These are phyloP conservation scores for Leptographium wingfieldii DNA, from an alignment of 2,329 filamentous ascomycete genomes.

Conservation along the genomic window DNA sequence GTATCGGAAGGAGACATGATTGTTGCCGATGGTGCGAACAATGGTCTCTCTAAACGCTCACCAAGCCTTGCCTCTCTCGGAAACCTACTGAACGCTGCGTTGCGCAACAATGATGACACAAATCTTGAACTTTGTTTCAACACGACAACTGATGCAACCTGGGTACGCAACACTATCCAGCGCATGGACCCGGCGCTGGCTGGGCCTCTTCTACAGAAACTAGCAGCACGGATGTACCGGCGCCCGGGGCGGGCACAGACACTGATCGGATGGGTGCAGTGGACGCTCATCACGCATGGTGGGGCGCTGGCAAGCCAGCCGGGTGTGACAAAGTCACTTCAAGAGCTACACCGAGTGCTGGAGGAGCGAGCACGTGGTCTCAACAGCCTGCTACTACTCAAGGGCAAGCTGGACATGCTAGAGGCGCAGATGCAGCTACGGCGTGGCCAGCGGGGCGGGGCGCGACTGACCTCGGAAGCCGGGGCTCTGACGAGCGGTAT, in stretches of 20 bases:
- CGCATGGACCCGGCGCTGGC: conserved; percentile 78
- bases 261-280: conserved; percentile 91
- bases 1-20: background rate
- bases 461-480: conserved; percentile 16
- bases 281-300: conserved; percentile 84
- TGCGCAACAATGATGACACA: conserved; percentile 80
- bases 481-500: background rate
- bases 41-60: conserved; percentile 13
- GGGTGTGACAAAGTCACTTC: conserved; percentile 67
- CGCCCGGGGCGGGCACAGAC: conserved; percentile 80
- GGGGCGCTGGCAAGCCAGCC: conserved; percentile 77
- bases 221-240: conserved; percentile 76
- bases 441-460: conserved; percentile 40
- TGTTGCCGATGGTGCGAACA: background rate
- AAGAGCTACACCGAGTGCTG: conserved; percentile 72
- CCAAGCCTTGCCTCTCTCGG: conserved; percentile 48
- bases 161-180: conserved; percentile 80
- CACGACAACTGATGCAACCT: conserved; percentile 58
- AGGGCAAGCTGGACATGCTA: conserved; percentile 91
- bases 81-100: conserved; percentile 84
- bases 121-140: conserved; percentile 89
- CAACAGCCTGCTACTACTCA: conserved; percentile 70
- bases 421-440: conserved; percentile 79
- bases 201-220: conserved; percentile 62
- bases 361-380: conserved; percentile 75